These are phyloP conservation scores for Cutaneotrichosporon sp. DNA, from an alignment of 1,284 basidiomycete species.

Conservation along the genomic window DNA sequence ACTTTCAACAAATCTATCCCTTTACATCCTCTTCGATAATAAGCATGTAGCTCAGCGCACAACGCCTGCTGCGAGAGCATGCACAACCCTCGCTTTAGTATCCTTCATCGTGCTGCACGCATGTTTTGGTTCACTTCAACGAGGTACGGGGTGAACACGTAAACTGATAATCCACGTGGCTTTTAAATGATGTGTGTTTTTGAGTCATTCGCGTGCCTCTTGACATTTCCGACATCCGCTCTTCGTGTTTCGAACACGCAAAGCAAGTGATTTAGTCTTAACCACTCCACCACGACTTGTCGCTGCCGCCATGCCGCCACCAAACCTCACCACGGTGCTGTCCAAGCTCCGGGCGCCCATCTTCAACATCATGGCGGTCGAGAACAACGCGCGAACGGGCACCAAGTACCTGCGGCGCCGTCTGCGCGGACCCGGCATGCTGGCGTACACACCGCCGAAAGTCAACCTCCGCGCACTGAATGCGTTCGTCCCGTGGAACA, in stretches of 20 bases:
- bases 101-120: too few species aligned
- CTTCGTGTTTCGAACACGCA: neutral
- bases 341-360: slow-evolving; percentile 51
- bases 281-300: neutral
- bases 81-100: too few species aligned
- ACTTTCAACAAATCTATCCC: too few species aligned
- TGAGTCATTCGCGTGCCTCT: neutral
- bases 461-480: slow-evolving; percentile 19
- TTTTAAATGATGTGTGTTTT: neutral
- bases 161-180: neutral
- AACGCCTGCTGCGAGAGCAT: neutral
- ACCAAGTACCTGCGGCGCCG: slow-evolving; percentile 74
- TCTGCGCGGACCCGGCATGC: slow-evolving; percentile 70
- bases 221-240: neutral
- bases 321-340: slow-evolving; percentile 29
- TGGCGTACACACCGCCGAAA: slow-evolving; percentile 58
- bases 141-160: neutral
- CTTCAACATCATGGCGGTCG: slow-evolving; percentile 81
- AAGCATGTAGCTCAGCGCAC: too few species aligned
- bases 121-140: too few species aligned
- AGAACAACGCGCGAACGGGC: slow-evolving; percentile 67
- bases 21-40: too few species aligned
- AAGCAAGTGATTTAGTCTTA: neutral
- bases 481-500: slow-evolving; percentile 18
- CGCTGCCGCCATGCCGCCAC: slow-evolving; percentile 12